These are phyloP conservation scores for Moricandia arvensis DNA, from an alignment of 345 rosid species.

Conservation along the genomic window DNA sequence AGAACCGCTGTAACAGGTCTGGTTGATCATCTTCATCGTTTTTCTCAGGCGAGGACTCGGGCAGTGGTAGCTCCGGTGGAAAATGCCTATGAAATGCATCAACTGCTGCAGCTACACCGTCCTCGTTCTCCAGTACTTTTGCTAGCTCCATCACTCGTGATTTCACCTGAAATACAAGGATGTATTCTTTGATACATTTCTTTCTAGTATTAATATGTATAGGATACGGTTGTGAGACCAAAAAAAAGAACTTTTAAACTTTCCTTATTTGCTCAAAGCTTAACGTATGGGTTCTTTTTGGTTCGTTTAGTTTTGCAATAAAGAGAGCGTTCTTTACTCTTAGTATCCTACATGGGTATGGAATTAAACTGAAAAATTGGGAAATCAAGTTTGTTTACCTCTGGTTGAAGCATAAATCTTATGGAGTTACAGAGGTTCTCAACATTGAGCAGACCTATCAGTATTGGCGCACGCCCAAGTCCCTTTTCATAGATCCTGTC, in stretches of 20 bases:
- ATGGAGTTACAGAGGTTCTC: conserved; percentile 82
- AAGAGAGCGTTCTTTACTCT: background rate
- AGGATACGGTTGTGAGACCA: background rate
- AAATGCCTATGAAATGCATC: conserved; percentile 89
- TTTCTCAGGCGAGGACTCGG: conserved; percentile 35
- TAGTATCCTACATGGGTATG: background rate
- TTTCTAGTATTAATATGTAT: background rate
- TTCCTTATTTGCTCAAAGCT: background rate
- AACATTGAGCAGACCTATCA: conserved; percentile 66
- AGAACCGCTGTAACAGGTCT: conserved; percentile 61
- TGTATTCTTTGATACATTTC: background rate
- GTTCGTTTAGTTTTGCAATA: background rate
- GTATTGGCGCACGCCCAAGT: conserved; percentile 86
- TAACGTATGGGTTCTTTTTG: background rate
- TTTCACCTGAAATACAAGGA: conserved; percentile 58
- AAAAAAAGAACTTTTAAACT: background rate
- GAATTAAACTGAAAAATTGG: background rate
- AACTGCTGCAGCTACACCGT: conserved; percentile 89
- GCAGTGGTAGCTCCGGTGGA: conserved; percentile 66
- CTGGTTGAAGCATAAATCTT: conserved; percentile 85
- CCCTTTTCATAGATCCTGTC: conserved; percentile 68
- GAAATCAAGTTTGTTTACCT: conserved; percentile 49
- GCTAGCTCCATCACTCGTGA: conserved; percentile 66
- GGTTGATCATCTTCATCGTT: conserved; percentile 47
- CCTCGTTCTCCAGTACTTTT: conserved; percentile 79